Evolutionary conservation across 495 filamentous ascomycete genomes (phyloP), one percentile per base, ranked within the genome.

Genomic region (Delitschia confertaspora): DNA sequence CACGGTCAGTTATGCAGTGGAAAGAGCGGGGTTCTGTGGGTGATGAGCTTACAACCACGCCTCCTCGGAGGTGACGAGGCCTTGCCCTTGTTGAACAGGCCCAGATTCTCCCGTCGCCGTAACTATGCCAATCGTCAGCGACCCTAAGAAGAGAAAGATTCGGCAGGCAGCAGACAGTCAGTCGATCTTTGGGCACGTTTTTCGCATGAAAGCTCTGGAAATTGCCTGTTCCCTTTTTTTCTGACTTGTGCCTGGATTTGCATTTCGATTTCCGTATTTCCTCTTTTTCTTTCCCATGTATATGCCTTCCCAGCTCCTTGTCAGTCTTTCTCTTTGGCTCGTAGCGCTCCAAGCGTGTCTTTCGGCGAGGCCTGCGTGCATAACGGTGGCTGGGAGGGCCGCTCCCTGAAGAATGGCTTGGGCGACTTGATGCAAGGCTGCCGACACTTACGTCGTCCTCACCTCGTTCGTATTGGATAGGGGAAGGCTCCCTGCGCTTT

Each of bases 71-170:
- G 73, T 31, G 72, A 75, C 8, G 83, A 87, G 20, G 74, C 66
- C 37, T 72, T 75, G 2, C 82, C 82, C 55, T 79, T 88, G 18
- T 71, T 74, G 59, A 89, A 89, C 5, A 91, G 62, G 0, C 85
- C 85, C 55, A 68, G 60, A 27, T 56, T 66, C 33, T 64, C 61
- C 51, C 55, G 61, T 51, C 67, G 76, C 31, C 68, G 71, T 16
- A 80, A 66, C 81, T 86, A 38, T 27, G 35, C 45, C 40, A 49
- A 41, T 52, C 21, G 31, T 53, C 39, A 57, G 45, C 36, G 11
- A 17, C n/a, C 6, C 27, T 10, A 16, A 23, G 23, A 33, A 13
- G 29, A 47, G 27, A 34, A 26, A 26, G 18, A 51, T 70, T 55
- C 65, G 80, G 85, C 38, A 21, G 47, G 18, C 49, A 38, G 30